These are phyloP conservation scores for Colletotrichum scovillei DNA, from an alignment of 2,329 filamentous ascomycete genomes.

Conservation along the genomic window DNA sequence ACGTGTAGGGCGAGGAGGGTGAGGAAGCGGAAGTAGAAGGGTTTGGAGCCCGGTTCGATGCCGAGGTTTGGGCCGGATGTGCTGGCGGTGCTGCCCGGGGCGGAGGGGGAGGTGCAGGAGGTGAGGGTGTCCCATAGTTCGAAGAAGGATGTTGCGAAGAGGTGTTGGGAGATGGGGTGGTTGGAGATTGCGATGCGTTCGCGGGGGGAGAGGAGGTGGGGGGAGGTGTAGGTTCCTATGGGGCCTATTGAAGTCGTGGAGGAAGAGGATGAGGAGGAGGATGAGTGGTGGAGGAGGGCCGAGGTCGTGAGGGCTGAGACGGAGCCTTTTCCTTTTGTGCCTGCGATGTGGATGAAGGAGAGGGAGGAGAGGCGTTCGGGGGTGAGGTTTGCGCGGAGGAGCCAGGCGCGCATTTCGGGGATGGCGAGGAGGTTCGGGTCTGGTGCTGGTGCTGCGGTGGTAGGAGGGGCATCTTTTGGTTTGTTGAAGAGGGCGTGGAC, in stretches of 20 bases:
- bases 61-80: not conserved
- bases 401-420: slow-evolving; percentile 83
- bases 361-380: slow-evolving; percentile 54
- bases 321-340: slow-evolving; percentile 79
- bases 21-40: slow-evolving; percentile 71
- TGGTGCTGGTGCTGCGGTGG: not conserved
- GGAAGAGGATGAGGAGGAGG: not conserved
- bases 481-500: slow-evolving; percentile 35
- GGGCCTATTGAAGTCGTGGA: slow-evolving; percentile 39
- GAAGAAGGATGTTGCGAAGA: slow-evolving; percentile 76
- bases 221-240: slow-evolving; percentile 84
- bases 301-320: slow-evolving; percentile 77
- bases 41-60: slow-evolving; percentile 53
- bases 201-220: slow-evolving; percentile 74
- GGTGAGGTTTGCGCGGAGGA: slow-evolving; percentile 78
- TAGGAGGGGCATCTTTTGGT: not conserved
- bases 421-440: slow-evolving; percentile 59
- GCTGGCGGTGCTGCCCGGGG: slow-evolving; percentile 43
- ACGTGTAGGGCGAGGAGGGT: slow-evolving; percentile 76
- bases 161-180: slow-evolving; percentile 63
- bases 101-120: slow-evolving; percentile 52
- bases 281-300: slow-evolving; percentile 63
- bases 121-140: slow-evolving; percentile 72
- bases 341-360: slow-evolving; percentile 70
- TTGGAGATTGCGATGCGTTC: slow-evolving; percentile 75